Evolutionary conservation across 2,329 filamentous ascomycete species (phyloP), one percentile per base, ranked within the genome.

Genomic region (Penicillium sp.): DNA sequence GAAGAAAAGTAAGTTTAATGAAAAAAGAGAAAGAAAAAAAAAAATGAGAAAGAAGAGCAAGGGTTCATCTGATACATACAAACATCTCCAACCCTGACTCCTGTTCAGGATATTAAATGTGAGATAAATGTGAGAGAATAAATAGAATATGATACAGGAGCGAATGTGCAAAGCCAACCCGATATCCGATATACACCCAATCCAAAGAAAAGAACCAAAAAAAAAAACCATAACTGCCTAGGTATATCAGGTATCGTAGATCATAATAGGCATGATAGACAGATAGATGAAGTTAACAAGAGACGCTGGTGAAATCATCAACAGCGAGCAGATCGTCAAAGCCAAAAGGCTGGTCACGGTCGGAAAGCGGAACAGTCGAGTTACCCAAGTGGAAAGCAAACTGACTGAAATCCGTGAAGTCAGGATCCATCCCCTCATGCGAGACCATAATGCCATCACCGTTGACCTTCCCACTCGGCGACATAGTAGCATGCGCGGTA

Each of bases 251-350:
- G 48, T 55, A 51, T 51, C 53, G 47, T 35, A 51, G 26, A 40
- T 51, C 47, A 50, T 55, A 60, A 46, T 59, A 44, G 46, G 13
- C 11, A 58, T 60, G 0, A 68, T 26, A 50, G 39, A 68, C 65
- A 61, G 66, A 60, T 43, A 10, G 42, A 39, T 26, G 32, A 29
- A 39, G 46, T 61, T 55, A 61, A 61, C 58, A 70, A 45, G 67
- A 63, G 35, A 66, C 66, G 13, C 65, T 64, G 20, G 66, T 61
- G 59, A 65, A 72, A 13, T 73, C 70, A 46, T 72, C 70, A 29
- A 73, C 52, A 8, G 66, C 55, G 14, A 73, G 63, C 44, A 68
- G 64, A 14, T 74, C 71, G 14, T 73, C 71, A 58, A 73, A 69
- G 20, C 60, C 66, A 54, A 64, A 66, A 2, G 61, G 47, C 18